Conservation (phyloP, 257 asterid genomes). For the Solanum ossicruentum region DNA sequence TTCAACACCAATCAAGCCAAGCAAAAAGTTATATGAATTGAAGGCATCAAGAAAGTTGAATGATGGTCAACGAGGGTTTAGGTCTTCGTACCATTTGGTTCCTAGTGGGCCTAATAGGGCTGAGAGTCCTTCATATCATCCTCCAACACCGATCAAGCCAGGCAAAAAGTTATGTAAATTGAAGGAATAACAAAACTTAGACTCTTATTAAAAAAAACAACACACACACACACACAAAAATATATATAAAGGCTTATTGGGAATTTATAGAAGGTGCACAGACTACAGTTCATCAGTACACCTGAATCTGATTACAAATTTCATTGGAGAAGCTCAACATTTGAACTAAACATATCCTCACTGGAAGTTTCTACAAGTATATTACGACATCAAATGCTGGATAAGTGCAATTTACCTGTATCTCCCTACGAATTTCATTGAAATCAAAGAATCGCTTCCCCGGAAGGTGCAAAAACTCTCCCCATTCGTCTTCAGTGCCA, state of each 20-base stretch:
- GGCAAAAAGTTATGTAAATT: not conserved
- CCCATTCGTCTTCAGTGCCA: constrained; percentile 71
- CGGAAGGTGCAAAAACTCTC: constrained; percentile 83
- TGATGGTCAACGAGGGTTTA: not conserved
- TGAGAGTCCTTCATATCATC: not conserved
- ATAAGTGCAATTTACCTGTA: constrained; percentile 36
- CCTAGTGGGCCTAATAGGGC: not conserved
- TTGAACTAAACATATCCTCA: not conserved
- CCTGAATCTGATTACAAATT: not conserved
- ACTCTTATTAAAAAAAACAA: too few relatives aligned
- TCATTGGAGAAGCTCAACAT: not conserved
- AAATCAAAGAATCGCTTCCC: constrained; percentile 63
- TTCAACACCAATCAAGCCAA: not conserved
- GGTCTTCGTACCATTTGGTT: not conserved
- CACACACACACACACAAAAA: too few relatives aligned
- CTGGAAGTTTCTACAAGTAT: not conserved
- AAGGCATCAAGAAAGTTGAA: not conserved
- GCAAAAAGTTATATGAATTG: not conserved
- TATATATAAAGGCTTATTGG: not conserved
- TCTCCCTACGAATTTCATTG: constrained; percentile 62
- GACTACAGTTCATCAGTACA: not conserved
- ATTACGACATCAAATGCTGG: not conserved
- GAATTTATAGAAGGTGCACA: not conserved
- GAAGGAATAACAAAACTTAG: not conserved
- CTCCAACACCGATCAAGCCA: not conserved